Percentiles rank a stretch among this genome's conserved stretches.
These are phyloP conservation scores for Bidens hawaiensis DNA, from an alignment of 140 eudicot species.

Conservation along the genomic window DNA sequence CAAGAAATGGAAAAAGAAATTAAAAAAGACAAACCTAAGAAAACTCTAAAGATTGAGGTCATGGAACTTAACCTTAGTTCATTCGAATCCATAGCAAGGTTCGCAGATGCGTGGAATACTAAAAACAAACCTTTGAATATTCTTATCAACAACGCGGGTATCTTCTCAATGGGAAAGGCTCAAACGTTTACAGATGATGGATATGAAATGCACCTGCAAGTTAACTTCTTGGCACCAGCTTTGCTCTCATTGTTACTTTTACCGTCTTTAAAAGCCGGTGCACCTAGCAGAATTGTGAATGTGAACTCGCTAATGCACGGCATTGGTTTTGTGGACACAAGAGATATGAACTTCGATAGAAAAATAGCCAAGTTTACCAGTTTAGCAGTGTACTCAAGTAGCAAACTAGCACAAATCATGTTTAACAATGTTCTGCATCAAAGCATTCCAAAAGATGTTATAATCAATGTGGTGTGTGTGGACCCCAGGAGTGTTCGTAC, in stretches of 20 bases:
- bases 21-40: neutral
- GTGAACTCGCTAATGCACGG: conserved; percentile 43
- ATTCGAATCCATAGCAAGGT: conserved; percentile 28
- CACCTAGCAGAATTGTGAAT: conserved; percentile 43
- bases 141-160: conserved; percentile 44
- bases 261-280: conserved; percentile 35
- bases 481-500: conserved; percentile 65
- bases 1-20: conserved; percentile 25
- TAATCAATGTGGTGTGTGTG: conserved; percentile 45
- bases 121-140: conserved; percentile 24
- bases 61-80: conserved; percentile 41
- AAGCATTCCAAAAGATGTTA: conserved; percentile 38
- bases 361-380: conserved; percentile 22
- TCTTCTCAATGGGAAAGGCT: conserved; percentile 41
- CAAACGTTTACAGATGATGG: conserved; percentile 29
- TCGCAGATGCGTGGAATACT: conserved; percentile 32
- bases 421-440: conserved; percentile 55
- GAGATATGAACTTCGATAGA: conserved; percentile 36
- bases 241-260: conserved; percentile 37
- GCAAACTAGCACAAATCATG: conserved; percentile 57
- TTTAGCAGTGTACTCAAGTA: conserved; percentile 37
- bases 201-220: conserved; percentile 44
- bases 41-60: conserved; percentile 22
- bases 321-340: conserved; percentile 30
- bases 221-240: conserved; percentile 40